A percentile compares a stretch with the other conserved stretches of the same genome.
Evolutionary conservation across 805 yeast species (phyloP).

Genomic region (Candida orba): DNA sequence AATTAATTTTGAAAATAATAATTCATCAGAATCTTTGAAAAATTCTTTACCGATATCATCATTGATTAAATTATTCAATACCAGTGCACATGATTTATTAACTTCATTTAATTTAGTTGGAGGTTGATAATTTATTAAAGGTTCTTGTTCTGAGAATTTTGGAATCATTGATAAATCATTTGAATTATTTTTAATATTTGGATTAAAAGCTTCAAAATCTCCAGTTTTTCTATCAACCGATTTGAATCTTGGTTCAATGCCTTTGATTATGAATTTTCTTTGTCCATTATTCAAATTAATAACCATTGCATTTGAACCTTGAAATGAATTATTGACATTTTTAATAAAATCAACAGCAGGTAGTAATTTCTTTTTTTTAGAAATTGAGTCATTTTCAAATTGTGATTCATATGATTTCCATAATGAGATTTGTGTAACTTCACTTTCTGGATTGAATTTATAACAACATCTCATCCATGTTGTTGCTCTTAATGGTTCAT

Average conservation of each 20-base stretch:
- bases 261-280: constrained; percentile 85
- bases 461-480: constrained; percentile 92
- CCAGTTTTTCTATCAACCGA: constrained; percentile 45
- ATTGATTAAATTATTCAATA: constrained; percentile 29
- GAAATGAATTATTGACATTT: constrained; percentile 85
- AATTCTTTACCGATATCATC: constrained; percentile 27
- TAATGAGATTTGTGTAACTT: constrained; percentile 88
- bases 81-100: constrained; percentile 30
- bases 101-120: constrained; percentile 32
- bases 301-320: constrained; percentile 89
- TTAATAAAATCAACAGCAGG: constrained; percentile 97
- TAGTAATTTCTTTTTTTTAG: constrained; percentile 52
- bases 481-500: constrained; percentile 88
- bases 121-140: constrained; percentile 19
- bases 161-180: not conserved
- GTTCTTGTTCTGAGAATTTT: constrained; percentile 12
- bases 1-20: constrained; percentile 26
- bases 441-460: constrained; percentile 68
- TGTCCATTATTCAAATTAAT: constrained; percentile 56
- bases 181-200: constrained; percentile 4
- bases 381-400: constrained; percentile 54
- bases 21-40: constrained; percentile 26
- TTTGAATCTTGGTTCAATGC: constrained; percentile 77
- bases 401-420: constrained; percentile 94
- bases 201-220: constrained; percentile 31